Evolutionary conservation across 805 yeast species (phyloP), one percentile per base, ranked within the genome.

Genomic region (Wickerhamiella allomyrinae): DNA sequence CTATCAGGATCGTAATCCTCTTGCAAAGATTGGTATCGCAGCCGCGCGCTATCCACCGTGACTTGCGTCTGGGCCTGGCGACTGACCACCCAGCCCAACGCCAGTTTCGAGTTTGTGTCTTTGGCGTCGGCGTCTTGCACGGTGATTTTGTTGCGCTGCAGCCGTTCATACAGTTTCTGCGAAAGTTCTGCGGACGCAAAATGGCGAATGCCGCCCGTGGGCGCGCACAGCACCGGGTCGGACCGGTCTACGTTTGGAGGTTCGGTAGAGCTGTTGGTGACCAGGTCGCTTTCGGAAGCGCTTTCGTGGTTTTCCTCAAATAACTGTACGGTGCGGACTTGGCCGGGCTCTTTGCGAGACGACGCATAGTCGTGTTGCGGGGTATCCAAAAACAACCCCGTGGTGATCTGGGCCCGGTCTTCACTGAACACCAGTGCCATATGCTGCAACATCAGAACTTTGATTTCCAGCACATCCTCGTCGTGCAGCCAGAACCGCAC

Each of bases 401-500:
- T 15, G 38, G 56, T 45, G 51, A 46, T 11, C 29, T 53, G 52
- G 43, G 49, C 41, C 41, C 51, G 51, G 14, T 40, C 46, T 13
- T 39, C 34, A 5, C 25, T 37, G 17, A 34, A 52, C 48, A 20
- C 53, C 20, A 41, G 49, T 29, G 41, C 46, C 50, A 53, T 39
- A 29, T 51, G 44, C 37, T 69, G 62, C 24, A 74, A 56, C 25
- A 76, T 57, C 23, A 59, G 56, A 20, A 76, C 60, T 47, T 68
- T 66, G 23, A 73, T 60, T 54, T 76, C 80, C 44, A 69, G 62
- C n/a, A 73, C 48, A 51, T 74, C 73, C 54, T 76, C 82, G 11
- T 61, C 61, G 49, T 76, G 81, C n/a, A 76, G 70, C 70, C 79
- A 69, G 54, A 70, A 73, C 5, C 58, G 47, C 29, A 61, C 59